A percentile compares a stretch with the other conserved stretches of the same genome.
These are phyloP conservation scores for Simplicillium aogashimaense DNA, from an alignment of 2,329 filamentous ascomycete species.

Conservation along the genomic window DNA sequence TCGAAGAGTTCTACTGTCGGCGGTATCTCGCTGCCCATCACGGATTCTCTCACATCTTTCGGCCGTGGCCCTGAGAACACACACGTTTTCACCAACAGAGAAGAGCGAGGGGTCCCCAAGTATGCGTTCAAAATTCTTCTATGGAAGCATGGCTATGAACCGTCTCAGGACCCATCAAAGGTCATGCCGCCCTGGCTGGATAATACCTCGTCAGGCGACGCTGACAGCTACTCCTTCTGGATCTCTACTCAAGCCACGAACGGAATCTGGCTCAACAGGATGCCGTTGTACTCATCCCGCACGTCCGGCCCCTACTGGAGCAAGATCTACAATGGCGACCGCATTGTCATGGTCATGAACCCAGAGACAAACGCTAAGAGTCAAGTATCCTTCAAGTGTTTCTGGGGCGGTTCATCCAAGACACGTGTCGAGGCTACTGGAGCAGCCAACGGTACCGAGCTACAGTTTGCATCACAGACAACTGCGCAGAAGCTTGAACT, in stretches of 20 bases:
- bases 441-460: constrained; percentile 4
- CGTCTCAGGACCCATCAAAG: constrained; percentile 42
- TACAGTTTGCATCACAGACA: constrained; percentile 25
- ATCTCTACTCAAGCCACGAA: constrained; percentile 70
- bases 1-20: constrained; percentile 54
- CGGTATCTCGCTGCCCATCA: constrained; percentile 54
- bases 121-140: constrained; percentile 71
- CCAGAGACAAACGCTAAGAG: constrained; percentile 28
- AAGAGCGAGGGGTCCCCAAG: constrained; percentile 69
- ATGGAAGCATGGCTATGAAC: constrained; percentile 59
- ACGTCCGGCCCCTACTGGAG: constrained; percentile 52
- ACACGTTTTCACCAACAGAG: constrained; percentile 48
- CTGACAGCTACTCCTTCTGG: constrained; percentile 56
- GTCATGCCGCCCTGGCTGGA: constrained; percentile 33
- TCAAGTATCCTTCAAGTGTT: constrained; percentile 41
- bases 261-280: constrained; percentile 69
- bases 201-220: constrained; percentile 19
- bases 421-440: constrained; percentile 18
- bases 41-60: constrained; percentile 62
- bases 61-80: constrained; percentile 65
- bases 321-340: constrained; percentile 66
- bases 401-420: constrained; percentile 44
- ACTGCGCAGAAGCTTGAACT: constrained; percentile 35
- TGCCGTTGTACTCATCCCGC: constrained; percentile 49
- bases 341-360: constrained; percentile 60